phyloP scores from a whole-genome alignment of 1,284 basidiomycete genomes.

The Sphagnurus paluster region DNA sequence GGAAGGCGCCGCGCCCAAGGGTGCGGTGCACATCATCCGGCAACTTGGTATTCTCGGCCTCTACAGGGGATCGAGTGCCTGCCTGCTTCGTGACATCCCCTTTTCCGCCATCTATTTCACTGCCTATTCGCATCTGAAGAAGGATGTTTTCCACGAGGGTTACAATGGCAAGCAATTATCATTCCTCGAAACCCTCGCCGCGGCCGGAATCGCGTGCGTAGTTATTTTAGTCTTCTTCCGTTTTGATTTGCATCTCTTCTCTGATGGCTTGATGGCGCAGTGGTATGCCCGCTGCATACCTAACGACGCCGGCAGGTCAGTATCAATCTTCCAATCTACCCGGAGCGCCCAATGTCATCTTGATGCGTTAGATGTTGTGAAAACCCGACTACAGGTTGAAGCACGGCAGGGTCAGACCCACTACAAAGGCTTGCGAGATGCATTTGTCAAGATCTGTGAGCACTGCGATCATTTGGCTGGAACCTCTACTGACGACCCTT shows the following conservation, averaged over 20 bases:
- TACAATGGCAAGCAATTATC: conserved; percentile 91
- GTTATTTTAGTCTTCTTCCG: conserved; percentile 15
- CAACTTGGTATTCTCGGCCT: conserved; percentile 91
- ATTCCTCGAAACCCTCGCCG: conserved; percentile 86
- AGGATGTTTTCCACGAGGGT: conserved; percentile 95
- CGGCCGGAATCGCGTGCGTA: conserved; percentile 81
- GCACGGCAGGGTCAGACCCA: conserved; percentile 89
- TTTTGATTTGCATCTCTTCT: conserved; percentile 26
- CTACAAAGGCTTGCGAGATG: conserved; percentile 91
- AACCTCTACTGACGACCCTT: conserved; percentile 12
- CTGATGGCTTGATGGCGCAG: conserved; percentile 42
- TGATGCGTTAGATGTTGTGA: conserved; percentile 81
- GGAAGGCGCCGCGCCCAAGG: conserved; percentile 76
- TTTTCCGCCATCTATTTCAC: conserved; percentile 88
- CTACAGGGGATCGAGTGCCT: conserved; percentile 90
- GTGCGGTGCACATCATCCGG: conserved; percentile 90
- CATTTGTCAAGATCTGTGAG: conserved; percentile 85
- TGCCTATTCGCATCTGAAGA: conserved; percentile 84
- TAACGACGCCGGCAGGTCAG: conserved; percentile 81
- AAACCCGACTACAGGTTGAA: conserved; percentile 98
- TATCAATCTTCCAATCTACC: conserved; percentile 8
- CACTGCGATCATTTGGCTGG: background rate
- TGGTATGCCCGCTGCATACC: conserved; percentile 94
- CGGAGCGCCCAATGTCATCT: conserved; percentile 25
- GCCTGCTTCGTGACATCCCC: conserved; percentile 90